Evolutionary conservation across 2,329 filamentous ascomycete genomes (phyloP), one percentile per base, ranked within the genome.

Genomic region (Capronia coronata): DNA sequence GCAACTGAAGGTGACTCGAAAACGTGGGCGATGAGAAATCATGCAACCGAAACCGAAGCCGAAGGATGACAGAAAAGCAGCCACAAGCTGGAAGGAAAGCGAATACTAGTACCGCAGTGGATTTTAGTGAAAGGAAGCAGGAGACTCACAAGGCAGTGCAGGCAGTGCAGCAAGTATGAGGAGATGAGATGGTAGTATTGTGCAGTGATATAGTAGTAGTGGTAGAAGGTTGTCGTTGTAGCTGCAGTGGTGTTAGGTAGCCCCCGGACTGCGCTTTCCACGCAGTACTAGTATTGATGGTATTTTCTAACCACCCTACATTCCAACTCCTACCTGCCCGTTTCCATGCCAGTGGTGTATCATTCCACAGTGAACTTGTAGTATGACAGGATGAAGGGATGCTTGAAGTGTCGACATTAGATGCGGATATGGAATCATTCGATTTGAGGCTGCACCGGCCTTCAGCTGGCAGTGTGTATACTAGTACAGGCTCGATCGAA

Each of bases 21-120:
- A 59, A 59, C 55, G 55, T 56, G 55, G 56, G 43, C 25, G 52
- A 56, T 58, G 55, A 55, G 49, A 55, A 58, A 58, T 58, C 45
- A 51, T 53, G 50, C 42, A 49, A 41, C 49, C 43, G 50, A 35
- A 49, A 41, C 49, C 43, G 50, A 35, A 50, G 45, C 54, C 51
- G 54, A 47, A 45, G 48, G 44, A 54, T 53, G 54, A 54, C 50
- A 51, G 48, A 44, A 49, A 52, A 43, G 39, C 34, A 46, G 27
- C 22, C 35, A 46, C 23, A 21, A 42, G 10, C 21, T 32, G 21
- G 42, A 42, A 42, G 35, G 30, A 21, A 25, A 34, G 43, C 27
- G 49, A 40, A 23, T 23, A 25, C 30, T 4, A 13, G 6, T 7
- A 16, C 16, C 7, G 34, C 14, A 37, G 34, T 21, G 34, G 13